Evolutionary conservation across 1,284 basidiomycete genomes (phyloP).

Genomic region (Vanrija humicola): DNA sequence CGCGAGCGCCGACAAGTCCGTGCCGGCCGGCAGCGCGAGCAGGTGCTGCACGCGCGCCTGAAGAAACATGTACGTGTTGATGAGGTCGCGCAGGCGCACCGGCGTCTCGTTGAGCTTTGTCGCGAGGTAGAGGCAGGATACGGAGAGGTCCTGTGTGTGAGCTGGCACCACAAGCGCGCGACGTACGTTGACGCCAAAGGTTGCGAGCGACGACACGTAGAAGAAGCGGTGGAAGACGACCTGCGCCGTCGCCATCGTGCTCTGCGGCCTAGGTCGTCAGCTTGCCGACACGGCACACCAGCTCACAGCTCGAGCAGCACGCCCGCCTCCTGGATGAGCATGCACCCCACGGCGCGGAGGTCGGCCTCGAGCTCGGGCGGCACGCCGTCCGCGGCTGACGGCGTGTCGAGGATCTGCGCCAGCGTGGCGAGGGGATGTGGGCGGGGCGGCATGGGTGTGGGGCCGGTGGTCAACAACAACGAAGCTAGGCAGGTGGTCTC

Average conservation of each 20-base stretch:
- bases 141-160: slow-evolving; percentile 72
- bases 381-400: slow-evolving; percentile 77
- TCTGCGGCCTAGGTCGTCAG: slow-evolving; percentile 69
- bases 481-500: not conserved
- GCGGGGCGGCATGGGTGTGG: slow-evolving; percentile 45
- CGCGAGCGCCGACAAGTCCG: slow-evolving; percentile 7
- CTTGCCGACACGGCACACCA: not conserved
- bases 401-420: slow-evolving; percentile 70
- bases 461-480: not conserved
- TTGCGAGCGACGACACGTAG: slow-evolving; percentile 90
- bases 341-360: slow-evolving; percentile 79
- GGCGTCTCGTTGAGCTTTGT: slow-evolving; percentile 96
- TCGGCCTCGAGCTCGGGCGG: slow-evolving; percentile 76
- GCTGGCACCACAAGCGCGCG: not conserved
- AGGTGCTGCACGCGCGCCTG: slow-evolving; percentile 38
- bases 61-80: slow-evolving; percentile 89
- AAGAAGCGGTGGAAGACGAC: slow-evolving; percentile 96
- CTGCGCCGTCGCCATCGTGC: slow-evolving; percentile 92
- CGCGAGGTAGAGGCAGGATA: slow-evolving; percentile 88
- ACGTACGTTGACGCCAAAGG: slow-evolving; percentile 83
- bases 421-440: slow-evolving; percentile 82
- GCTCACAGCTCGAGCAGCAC: slow-evolving; percentile 77
- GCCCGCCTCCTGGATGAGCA: slow-evolving; percentile 91
- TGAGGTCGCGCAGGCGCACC: slow-evolving; percentile 82
- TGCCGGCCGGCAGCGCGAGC: slow-evolving; percentile 27